Evolutionary conservation across 2,329 filamentous ascomycete species (phyloP), one percentile per base, ranked within the genome.

Genomic region (Zarea fungicola): DNA sequence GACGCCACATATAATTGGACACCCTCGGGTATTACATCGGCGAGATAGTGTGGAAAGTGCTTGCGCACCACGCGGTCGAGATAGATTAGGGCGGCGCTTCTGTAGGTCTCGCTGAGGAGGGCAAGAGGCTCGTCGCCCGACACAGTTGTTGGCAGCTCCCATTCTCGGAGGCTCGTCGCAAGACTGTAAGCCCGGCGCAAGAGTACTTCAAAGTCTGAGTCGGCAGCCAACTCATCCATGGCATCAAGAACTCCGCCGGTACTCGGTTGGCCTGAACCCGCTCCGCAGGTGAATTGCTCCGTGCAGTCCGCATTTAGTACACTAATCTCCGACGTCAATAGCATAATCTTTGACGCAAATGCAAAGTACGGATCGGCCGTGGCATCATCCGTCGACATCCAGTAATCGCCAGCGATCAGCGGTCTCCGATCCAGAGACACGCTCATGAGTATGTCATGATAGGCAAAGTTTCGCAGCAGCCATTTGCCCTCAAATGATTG

Each of bases 401-500:
- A 54, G 41, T 52, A 54, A 16, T 54, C 40, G 6, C 49, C 52
- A 13, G 32, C 21, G 13, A 50, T 13, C 11, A 47, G 26, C 2
- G 52, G 52, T 4, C 46, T 42, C 8, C 46, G 26, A 21, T 54
- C 42, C 39, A 52, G 25, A 10, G 50, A 47, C 16, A 54, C 52
- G 21, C 42, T 50, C 47, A 52, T 52, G 7, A 54, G 23, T 22
- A 54, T 44, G 23, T 52, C 50, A 39, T 49, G 50, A 21, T 52
- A 49, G 7, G 50, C 50, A 36, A 52, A 52, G 34, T 52, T 49
- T 9, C 50, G 32, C 18, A 57, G 54, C n/a, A 57, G 51, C 54
- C 52, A 57, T 22, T 51, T 52, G 7, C 56, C 55, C 28, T 57
- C 56, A 10, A 56, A 48, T 1, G 49, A 52, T 23, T 10, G 10